Percentiles rank a stretch among this genome's conserved stretches.
These are phyloP conservation scores for Nemania sp. DNA, from an alignment of 2,329 filamentous ascomycete species.

Conservation along the genomic window DNA sequence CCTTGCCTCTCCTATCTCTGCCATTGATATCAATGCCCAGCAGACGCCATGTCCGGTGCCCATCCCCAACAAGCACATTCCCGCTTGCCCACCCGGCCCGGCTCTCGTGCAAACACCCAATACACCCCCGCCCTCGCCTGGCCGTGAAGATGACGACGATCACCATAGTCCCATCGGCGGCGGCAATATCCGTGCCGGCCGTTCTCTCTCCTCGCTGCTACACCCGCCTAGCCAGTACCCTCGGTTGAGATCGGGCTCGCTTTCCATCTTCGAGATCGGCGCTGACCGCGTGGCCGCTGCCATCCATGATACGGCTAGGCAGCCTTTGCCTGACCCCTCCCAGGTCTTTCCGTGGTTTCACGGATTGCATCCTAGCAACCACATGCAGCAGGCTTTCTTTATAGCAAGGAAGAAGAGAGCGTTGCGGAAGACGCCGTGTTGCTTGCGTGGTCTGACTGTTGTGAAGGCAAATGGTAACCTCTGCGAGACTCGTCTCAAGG, in stretches of 20 bases:
- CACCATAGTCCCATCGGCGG: constrained; percentile 29
- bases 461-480: constrained; percentile 89
- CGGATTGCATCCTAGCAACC: constrained; percentile 85
- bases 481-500: constrained; percentile 74
- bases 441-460: constrained; percentile 78
- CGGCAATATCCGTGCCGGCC: constrained; percentile 41
- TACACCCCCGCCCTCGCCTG: constrained; percentile 69
- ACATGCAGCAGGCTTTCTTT: constrained; percentile 89
- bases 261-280: constrained; percentile 74
- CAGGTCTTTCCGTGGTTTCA: constrained; percentile 96
- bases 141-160: constrained; percentile 53
- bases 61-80: constrained; percentile 87
- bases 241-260: constrained; percentile 51
- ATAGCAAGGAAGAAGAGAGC: constrained; percentile 72
- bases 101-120: constrained; percentile 57
- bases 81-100: constrained; percentile 83
- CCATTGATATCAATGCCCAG: constrained; percentile 42
- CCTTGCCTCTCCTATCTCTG: constrained; percentile 47
- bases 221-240: constrained; percentile 71
- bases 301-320: constrained; percentile 73
- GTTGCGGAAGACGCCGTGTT: constrained; percentile 71
- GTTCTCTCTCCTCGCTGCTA: constrained; percentile 61
- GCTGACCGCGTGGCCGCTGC: constrained; percentile 70
- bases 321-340: constrained; percentile 82
- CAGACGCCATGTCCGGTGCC: constrained; percentile 43